These are phyloP conservation scores for Lentinula detonsa DNA, from an alignment of 768 basidiomycete genomes.

Conservation along the genomic window DNA sequence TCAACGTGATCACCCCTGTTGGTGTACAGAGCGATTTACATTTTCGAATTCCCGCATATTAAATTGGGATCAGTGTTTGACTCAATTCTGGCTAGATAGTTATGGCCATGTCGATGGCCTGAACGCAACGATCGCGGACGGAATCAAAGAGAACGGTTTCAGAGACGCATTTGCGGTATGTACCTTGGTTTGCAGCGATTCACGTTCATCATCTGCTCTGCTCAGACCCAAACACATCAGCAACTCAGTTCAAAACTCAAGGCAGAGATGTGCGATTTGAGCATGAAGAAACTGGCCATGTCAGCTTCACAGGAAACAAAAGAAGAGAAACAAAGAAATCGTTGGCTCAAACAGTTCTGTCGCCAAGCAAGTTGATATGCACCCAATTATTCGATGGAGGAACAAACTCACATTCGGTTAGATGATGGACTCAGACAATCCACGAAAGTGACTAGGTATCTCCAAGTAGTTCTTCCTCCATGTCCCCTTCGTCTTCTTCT, in stretches of 20 bases:
- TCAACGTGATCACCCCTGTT: conserved; percentile 38
- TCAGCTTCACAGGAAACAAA: conserved; percentile 20
- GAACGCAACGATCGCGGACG: conserved; percentile 14
- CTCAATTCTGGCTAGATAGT: conserved; percentile 56
- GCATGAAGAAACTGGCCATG: conserved; percentile 29
- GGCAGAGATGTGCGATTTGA: conserved; percentile 47
- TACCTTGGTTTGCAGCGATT: background rate
- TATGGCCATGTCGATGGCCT: conserved; percentile 32
- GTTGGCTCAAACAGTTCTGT: conserved; percentile 57
- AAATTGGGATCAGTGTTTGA: conserved; percentile 64
- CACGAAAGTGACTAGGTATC: background rate
- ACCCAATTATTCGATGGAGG: too few relatives aligned
- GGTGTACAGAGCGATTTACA: conserved; percentile 60
- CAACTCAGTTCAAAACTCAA: conserved; percentile 43
- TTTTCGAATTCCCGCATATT: conserved; percentile 33
- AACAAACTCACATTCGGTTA: background rate
- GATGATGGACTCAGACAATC: background rate
- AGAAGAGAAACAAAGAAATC: conserved; percentile 31
- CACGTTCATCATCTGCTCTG: background rate
- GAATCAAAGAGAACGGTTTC: background rate
- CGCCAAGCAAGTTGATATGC: conserved; percentile 27
- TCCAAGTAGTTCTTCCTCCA: conserved; percentile 44
- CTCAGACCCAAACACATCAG: conserved; percentile 33
- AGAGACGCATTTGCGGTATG: background rate
- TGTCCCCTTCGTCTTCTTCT: conserved; percentile 49